Conservation (phyloP, 2,329 filamentous ascomycete genomes). For the Stromatinia cepivora region DNA sequence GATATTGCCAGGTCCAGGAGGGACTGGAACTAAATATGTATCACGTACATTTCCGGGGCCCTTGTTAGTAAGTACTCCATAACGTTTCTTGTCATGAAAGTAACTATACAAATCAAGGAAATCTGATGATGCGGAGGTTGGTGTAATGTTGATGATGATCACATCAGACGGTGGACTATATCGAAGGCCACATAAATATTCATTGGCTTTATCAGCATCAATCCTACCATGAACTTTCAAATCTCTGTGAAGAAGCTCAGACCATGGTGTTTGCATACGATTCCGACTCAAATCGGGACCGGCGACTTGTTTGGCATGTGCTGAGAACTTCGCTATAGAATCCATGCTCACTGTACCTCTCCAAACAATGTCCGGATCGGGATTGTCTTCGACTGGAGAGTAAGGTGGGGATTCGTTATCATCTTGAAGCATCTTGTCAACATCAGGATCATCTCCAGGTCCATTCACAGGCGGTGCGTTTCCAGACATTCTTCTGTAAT, state of each 20-base stretch:
- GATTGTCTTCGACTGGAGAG: slow-evolving; percentile 72
- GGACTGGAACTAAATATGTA: slow-evolving; percentile 85
- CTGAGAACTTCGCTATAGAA: slow-evolving; percentile 71
- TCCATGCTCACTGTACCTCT: slow-evolving; percentile 75
- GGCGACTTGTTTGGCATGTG: slow-evolving; percentile 78
- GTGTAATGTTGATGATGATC: slow-evolving; percentile 71
- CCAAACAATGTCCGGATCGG: slow-evolving; percentile 75
- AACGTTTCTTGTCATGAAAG: slow-evolving; percentile 77
- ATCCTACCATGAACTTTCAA: slow-evolving; percentile 79
- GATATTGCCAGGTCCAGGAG: slow-evolving; percentile 66
- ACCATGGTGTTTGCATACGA: slow-evolving; percentile 61
- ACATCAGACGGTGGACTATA: slow-evolving; percentile 83
- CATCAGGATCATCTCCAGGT: slow-evolving; percentile 77
- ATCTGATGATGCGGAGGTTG: slow-evolving; percentile 58
- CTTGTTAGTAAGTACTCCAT: slow-evolving; percentile 83
- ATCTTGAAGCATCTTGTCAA: slow-evolving; percentile 83
- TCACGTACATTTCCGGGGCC: slow-evolving; percentile 76
- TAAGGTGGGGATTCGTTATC: slow-evolving; percentile 80
- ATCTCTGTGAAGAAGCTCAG: slow-evolving; percentile 68
- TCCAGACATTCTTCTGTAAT: slow-evolving; percentile 44
- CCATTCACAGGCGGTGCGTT: slow-evolving; percentile 47
- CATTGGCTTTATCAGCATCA: slow-evolving; percentile 76
- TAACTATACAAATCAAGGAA: slow-evolving; percentile 85
- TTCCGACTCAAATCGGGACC: slow-evolving; percentile 72
- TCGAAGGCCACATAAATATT: slow-evolving; percentile 85